phyloP scores from a whole-genome alignment of 2,329 filamentous ascomycete species.

The Fusarium equiseti region DNA sequence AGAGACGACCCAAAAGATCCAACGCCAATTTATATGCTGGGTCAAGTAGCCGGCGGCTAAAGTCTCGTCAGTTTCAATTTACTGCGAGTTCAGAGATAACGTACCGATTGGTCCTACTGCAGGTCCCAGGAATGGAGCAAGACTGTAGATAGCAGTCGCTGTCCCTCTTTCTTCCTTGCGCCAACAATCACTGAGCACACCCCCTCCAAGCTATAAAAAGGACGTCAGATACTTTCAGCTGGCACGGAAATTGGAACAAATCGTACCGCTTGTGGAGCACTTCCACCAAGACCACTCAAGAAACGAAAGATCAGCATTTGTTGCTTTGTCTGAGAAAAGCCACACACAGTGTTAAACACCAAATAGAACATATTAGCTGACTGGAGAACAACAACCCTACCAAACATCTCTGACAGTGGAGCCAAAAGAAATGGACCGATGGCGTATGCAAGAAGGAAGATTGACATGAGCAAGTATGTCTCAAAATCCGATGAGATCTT shows the following conservation, averaged over 20 bases:
- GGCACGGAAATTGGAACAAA: accelerated
- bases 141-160: slow-evolving; percentile 51
- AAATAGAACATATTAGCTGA: slow-evolving; percentile 63
- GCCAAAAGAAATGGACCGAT: slow-evolving; percentile 65
- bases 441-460: slow-evolving; percentile 70
- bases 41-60: slow-evolving; percentile 56
- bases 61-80: background rate
- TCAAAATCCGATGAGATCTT: slow-evolving; percentile 57
- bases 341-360: slow-evolving; percentile 66
- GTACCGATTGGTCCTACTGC: slow-evolving; percentile 57
- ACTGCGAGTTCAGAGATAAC: accelerated
- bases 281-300: slow-evolving; percentile 60
- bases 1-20: slow-evolving; percentile 59
- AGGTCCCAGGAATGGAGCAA: slow-evolving; percentile 59
- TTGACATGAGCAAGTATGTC: slow-evolving; percentile 66
- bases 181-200: slow-evolving; percentile 62
- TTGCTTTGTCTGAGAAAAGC: slow-evolving; percentile 58
- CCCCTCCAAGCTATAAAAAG: slow-evolving; percentile 55
- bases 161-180: slow-evolving; percentile 55
- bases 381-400: slow-evolving; percentile 60
- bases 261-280: slow-evolving; percentile 59
- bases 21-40: slow-evolving; percentile 56
- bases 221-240: background rate
- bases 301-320: slow-evolving; percentile 65
- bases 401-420: slow-evolving; percentile 65